These are phyloP conservation scores for Silene uniflora DNA, from an alignment of 148 eudicot species.

Conservation along the genomic window DNA sequence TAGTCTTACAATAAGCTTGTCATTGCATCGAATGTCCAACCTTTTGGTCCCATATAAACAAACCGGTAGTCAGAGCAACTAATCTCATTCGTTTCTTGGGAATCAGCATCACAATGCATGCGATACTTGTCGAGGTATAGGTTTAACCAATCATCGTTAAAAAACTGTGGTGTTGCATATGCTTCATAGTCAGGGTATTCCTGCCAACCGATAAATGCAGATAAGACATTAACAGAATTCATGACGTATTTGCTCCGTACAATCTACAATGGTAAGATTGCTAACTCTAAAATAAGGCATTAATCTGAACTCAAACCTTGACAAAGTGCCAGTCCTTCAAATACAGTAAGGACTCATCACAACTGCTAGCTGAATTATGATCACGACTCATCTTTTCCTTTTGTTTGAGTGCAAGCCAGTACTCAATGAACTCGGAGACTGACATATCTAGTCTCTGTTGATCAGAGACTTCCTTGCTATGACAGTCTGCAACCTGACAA, in stretches of 20 bases:
- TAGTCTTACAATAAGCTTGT: slow-evolving; percentile 28
- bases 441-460: slow-evolving; percentile 75
- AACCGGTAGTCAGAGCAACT: slow-evolving; percentile 95
- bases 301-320: slow-evolving; percentile 48
- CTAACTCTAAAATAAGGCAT: background rate
- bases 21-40: slow-evolving; percentile 41
- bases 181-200: slow-evolving; percentile 87
- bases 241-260: too few species aligned
- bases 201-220: slow-evolving; percentile 42
- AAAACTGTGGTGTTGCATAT: slow-evolving; percentile 65
- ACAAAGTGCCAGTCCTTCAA: slow-evolving; percentile 99
- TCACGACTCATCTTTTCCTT: slow-evolving; percentile 17
- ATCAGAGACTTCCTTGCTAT: slow-evolving; percentile 62
- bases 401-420: slow-evolving; percentile 42
- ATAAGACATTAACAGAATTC: slow-evolving; percentile 7
- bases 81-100: slow-evolving; percentile 52
- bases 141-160: slow-evolving; percentile 92
- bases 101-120: slow-evolving; percentile 61
- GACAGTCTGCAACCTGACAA: slow-evolving; percentile 80
- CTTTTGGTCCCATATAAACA: slow-evolving; percentile 99
- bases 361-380: slow-evolving; percentile 15
- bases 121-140: slow-evolving; percentile 70
- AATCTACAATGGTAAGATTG: too few species aligned
- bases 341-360: slow-evolving; percentile 53
- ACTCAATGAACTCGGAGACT: slow-evolving; percentile 69